Evolutionary conservation across 1,139 yeast species (phyloP).

Genomic region (Suhomyces chickasaworum): DNA sequence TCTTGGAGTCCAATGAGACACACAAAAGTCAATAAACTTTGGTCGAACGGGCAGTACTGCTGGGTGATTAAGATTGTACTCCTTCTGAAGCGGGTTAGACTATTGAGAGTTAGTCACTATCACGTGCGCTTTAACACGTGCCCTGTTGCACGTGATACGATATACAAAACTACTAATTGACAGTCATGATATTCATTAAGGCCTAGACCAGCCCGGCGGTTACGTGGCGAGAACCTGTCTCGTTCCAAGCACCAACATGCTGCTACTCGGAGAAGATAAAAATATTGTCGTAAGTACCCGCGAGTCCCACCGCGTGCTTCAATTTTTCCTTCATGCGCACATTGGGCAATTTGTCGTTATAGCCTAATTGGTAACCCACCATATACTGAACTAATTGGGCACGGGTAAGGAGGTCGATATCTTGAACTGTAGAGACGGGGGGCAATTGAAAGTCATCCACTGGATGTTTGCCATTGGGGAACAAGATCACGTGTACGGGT

Average conservation of each 20-base stretch:
- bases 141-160: not conserved
- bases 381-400: conserved; percentile 12
- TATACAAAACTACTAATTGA: not conserved
- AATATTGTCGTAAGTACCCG: conserved; percentile 14
- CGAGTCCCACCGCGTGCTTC: conserved; percentile 15
- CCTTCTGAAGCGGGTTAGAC: not conserved
- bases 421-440: conserved; percentile 12
- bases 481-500: conserved; percentile 10
- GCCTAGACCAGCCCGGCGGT: not conserved
- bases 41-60: not conserved
- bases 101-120: too few relatives aligned
- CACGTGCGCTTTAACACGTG: not conserved
- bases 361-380: conserved; percentile 14
- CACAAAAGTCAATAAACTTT: not conserved
- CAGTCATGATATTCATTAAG: conserved; percentile 1
- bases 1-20: not conserved
- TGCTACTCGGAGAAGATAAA: conserved; percentile 11
- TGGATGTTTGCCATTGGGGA: conserved; percentile 14
- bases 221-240: not conserved
- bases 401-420: conserved; percentile 12
- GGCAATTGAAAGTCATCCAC: conserved; percentile 13
- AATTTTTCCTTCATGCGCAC: conserved; percentile 14
- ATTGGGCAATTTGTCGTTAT: conserved; percentile 13
- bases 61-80: not conserved
- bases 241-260: not conserved